A percentile compares a stretch with the other conserved stretches of the same genome.
Conservation (phyloP, 2,329 filamentous ascomycete species). For the Ceratocystis destructans region DNA sequence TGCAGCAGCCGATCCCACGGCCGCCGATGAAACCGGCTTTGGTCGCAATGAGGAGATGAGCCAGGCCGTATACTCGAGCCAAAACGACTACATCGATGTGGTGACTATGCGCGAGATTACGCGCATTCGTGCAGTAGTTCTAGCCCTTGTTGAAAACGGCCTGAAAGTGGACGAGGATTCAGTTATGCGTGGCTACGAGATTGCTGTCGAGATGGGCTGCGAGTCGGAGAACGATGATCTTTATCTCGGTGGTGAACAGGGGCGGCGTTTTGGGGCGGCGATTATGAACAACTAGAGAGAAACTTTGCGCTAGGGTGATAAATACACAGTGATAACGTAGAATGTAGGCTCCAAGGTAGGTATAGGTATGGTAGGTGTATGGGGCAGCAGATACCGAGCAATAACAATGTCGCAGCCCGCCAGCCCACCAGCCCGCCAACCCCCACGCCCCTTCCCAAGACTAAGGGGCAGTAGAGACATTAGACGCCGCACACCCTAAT, state of each 20-base stretch:
- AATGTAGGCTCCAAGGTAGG: too few relatives aligned
- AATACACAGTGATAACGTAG: too few relatives aligned
- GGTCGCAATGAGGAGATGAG: slow-evolving; percentile 79
- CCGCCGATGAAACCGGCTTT: slow-evolving; percentile 51
- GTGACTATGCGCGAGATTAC: slow-evolving; percentile 80
- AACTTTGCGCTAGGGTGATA: background rate
- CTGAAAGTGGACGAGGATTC: slow-evolving; percentile 81
- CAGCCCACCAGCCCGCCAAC: too few relatives aligned
- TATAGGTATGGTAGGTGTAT: too few relatives aligned
- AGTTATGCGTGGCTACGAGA: slow-evolving; percentile 68
- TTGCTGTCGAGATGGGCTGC: slow-evolving; percentile 60
- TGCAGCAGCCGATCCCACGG: slow-evolving; percentile 36
- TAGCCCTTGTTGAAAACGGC: slow-evolving; percentile 67
- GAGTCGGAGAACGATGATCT: slow-evolving; percentile 45
- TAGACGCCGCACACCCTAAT: background rate
- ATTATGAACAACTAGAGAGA: slow-evolving; percentile 14
- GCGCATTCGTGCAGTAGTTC: slow-evolving; percentile 65
- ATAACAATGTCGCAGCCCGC: too few relatives aligned
- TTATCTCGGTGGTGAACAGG: slow-evolving; percentile 46
- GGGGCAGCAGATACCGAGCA: too few relatives aligned
- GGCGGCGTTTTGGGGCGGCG: slow-evolving; percentile 36
- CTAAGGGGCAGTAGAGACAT: too few relatives aligned
- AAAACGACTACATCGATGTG: slow-evolving; percentile 72
- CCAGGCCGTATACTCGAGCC: slow-evolving; percentile 79
- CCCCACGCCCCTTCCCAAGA: too few relatives aligned